Conservation (phyloP, 805 yeast genomes). For the Candida ficus region DNA sequence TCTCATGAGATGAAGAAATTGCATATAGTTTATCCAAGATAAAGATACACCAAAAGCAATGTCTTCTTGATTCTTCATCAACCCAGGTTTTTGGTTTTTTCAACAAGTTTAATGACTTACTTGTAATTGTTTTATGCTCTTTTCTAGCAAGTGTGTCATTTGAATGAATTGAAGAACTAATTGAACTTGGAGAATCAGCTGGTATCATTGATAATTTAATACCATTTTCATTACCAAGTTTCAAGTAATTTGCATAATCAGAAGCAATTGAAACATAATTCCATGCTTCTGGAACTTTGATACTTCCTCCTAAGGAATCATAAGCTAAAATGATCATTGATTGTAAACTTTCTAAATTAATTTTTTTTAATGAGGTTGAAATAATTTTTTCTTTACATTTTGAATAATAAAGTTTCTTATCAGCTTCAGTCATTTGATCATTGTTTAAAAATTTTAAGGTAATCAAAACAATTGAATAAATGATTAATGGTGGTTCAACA, state of each 20-base stretch:
- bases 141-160: conserved; percentile 14
- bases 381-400: conserved; percentile 19
- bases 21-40: conserved; percentile 22
- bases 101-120: conserved; percentile 16
- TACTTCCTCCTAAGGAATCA: conserved; percentile 19
- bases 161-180: conserved; percentile 10
- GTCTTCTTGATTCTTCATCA: conserved; percentile 24
- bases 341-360: conserved; percentile 20
- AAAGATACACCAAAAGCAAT: conserved; percentile 24
- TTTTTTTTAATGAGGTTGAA: conserved; percentile 16
- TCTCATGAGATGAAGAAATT: conserved; percentile 21
- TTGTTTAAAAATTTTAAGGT: conserved; percentile 18
- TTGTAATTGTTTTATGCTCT: conserved; percentile 15
- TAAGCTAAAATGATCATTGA: conserved; percentile 19
- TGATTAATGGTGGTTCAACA: conserved; percentile 17
- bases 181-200: conserved; percentile 19
- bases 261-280: conserved; percentile 24
- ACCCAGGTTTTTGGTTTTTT: conserved; percentile 20
- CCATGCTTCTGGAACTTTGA: conserved; percentile 24
- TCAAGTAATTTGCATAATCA: conserved; percentile 22
- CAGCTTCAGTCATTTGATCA: conserved; percentile 14
- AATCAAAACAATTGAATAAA: conserved; percentile 17
- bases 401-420: conserved; percentile 10
- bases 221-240: conserved; percentile 15
- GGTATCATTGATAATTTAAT: conserved; percentile 7